These are phyloP conservation scores for Candida orba DNA, from an alignment of 805 yeast genomes.

Conservation along the genomic window DNA sequence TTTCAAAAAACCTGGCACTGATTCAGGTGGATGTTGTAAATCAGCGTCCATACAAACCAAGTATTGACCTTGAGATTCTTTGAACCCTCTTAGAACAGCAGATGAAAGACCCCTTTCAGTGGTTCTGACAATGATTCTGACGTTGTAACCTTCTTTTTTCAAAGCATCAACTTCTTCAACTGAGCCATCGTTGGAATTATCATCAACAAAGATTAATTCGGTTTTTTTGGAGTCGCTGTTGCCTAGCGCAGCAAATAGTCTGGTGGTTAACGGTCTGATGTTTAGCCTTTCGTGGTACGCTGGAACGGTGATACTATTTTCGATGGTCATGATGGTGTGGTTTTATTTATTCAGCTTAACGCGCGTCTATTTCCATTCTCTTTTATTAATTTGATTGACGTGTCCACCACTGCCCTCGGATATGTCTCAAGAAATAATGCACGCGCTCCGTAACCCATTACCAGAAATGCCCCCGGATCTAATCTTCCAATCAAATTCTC, in stretches of 20 bases:
- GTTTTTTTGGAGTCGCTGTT: slow-evolving; percentile 33
- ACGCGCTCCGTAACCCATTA: neutral
- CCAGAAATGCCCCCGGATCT: neutral
- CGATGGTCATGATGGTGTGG: slow-evolving; percentile 24
- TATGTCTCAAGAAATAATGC: neutral
- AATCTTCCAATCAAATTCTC: slow-evolving; percentile 18
- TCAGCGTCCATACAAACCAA: slow-evolving; percentile 49
- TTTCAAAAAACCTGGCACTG: slow-evolving; percentile 38
- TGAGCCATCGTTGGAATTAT: slow-evolving; percentile 44
- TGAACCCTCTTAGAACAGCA: slow-evolving; percentile 42
- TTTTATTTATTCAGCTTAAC: no score
- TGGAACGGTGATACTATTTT: slow-evolving; percentile 39
- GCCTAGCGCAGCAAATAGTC: slow-evolving; percentile 43
- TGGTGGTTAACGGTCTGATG: slow-evolving; percentile 41
- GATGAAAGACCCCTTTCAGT: slow-evolving; percentile 43
- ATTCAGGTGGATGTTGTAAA: slow-evolving; percentile 47
- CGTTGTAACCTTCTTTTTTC: slow-evolving; percentile 39
- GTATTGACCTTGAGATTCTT: slow-evolving; percentile 40
- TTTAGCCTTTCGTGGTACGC: slow-evolving; percentile 44
- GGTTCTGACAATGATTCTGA: slow-evolving; percentile 42
- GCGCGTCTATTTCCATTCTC: no score
- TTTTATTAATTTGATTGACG: neutral
- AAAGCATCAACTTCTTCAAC: slow-evolving; percentile 43
- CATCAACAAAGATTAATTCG: slow-evolving; percentile 45
- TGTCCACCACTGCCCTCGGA: neutral